Evolutionary conservation across 2,329 filamentous ascomycete species (phyloP).

Genomic region (Botrytis paeoniae): DNA sequence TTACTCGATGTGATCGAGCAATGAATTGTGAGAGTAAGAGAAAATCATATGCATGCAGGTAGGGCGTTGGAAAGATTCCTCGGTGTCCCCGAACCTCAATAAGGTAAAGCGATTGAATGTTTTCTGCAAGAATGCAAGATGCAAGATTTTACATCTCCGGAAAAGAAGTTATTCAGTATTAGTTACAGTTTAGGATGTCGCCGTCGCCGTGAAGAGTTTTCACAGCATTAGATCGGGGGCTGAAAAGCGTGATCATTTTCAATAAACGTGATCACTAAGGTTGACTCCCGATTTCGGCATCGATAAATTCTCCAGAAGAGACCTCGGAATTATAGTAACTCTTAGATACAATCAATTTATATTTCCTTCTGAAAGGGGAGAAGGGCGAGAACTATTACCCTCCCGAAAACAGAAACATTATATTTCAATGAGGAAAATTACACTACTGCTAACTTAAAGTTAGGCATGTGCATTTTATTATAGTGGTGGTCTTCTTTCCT

Average conservation of each 20-base stretch:
- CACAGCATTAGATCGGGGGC: neutral
- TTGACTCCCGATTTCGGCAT: neutral
- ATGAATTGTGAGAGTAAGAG: slow-evolving; percentile 9
- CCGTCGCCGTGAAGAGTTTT: neutral
- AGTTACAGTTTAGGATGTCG: neutral
- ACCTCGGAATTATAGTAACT: neutral
- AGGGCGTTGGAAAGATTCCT: neutral
- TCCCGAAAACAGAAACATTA: neutral
- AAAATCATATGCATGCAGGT: neutral
- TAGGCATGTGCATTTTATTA: neutral
- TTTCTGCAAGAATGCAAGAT: neutral
- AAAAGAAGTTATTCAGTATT: neutral
- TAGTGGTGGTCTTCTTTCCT: neutral
- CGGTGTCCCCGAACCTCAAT: neutral
- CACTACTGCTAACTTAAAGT: neutral
- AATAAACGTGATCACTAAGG: neutral
- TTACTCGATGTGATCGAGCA: slow-evolving; percentile 23
- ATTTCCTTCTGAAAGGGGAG: neutral
- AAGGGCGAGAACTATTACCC: neutral
- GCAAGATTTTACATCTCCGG: neutral
- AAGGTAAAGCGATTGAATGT: neutral
- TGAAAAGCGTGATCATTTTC: neutral
- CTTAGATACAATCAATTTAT: neutral
- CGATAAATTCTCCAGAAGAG: neutral
- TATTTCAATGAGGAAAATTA: neutral